Evolutionary conservation across 768 basidiomycete species (phyloP).

Genomic region (Pisolithus sp.): DNA sequence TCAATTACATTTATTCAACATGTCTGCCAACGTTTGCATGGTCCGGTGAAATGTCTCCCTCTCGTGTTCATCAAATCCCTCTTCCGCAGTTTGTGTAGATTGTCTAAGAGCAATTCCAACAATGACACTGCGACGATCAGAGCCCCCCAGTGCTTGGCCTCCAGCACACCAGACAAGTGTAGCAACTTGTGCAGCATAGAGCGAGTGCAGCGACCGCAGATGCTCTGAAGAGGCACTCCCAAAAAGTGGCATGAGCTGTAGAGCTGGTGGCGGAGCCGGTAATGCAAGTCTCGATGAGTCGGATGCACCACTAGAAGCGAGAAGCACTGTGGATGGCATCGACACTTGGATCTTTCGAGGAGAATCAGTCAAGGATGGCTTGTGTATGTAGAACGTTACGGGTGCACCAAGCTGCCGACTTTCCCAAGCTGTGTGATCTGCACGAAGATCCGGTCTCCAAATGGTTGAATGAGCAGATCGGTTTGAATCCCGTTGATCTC

Average conservation of each 20-base stretch:
- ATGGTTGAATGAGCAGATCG: slow-evolving; percentile 73
- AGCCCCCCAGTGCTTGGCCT: slow-evolving; percentile 33
- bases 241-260: slow-evolving; percentile 71
- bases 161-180: slow-evolving; percentile 71
- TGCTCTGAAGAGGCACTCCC: slow-evolving; percentile 69
- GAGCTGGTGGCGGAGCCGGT: slow-evolving; percentile 61
- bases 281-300: slow-evolving; percentile 35
- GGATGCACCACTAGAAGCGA: slow-evolving; percentile 35
- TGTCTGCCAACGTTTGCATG: slow-evolving; percentile 40
- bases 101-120: slow-evolving; percentile 67
- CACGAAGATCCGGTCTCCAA: slow-evolving; percentile 76
- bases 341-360: slow-evolving; percentile 68
- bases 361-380: slow-evolving; percentile 5
- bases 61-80: slow-evolving; percentile 33
- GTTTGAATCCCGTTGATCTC: slow-evolving; percentile 54
- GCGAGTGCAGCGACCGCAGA: slow-evolving; percentile 62
- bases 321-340: slow-evolving; percentile 55
- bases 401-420: slow-evolving; percentile 74
- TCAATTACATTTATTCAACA: slow-evolving; percentile 19
- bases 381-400: slow-evolving; percentile 1
- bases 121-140: slow-evolving; percentile 52
- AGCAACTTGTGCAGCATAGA: slow-evolving; percentile 84
- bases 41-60: slow-evolving; percentile 41
- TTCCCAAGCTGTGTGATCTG: slow-evolving; percentile 87
- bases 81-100: slow-evolving; percentile 18